Evolutionary conservation across 106 monocot species (phyloP), one percentile per base, ranked within the genome.

Genomic region (Posidonia australis): DNA sequence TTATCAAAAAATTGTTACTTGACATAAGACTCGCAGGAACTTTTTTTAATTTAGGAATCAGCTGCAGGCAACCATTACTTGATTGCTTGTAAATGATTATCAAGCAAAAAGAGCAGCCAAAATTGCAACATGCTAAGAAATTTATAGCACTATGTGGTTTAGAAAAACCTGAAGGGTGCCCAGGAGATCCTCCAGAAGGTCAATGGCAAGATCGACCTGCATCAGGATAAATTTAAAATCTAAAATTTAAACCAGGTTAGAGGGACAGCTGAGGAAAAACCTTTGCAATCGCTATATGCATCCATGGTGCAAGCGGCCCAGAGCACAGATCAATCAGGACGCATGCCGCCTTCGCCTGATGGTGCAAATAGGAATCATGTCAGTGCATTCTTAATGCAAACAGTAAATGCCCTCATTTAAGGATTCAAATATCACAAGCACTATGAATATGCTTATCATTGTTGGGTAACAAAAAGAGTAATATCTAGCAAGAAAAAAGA

Each of bases 161-260:
- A 22, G 21, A 46, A 42, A 42, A 65, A 94, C 94, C 90, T 94
- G 94, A 47, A 96, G 80, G 48, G 74, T 56, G 47, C 67, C 74
- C 61, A 96, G 68, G n/a, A 96, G 82, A 56, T 90, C 94, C 64
- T 82, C 90, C 52, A 96, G 59, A 80, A 90, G 80, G 67, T 96
- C 94, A 67, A 90, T 71, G 58, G 80, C 68, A 21, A 96, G 80
- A 80, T 96, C 94, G 14, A 90, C 75, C 94, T 96, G 79, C 48
- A 81, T 44, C 28, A 68, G 30, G 54, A 9, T 56, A 19, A 49
- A 19, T 60, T 22, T 32, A 73, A 57, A 44, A 73, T 47, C n/a
- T 66, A 19, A 21, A 46, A 48, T 57, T 56, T 19, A 44, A 24
- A 45, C 18, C 7, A 19, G 20, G 19, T 17, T 11, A 49, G 25